Base-by-base conservation (phyloP, 1,284 basidiomycete species). In the Irpex sp. region DNA sequence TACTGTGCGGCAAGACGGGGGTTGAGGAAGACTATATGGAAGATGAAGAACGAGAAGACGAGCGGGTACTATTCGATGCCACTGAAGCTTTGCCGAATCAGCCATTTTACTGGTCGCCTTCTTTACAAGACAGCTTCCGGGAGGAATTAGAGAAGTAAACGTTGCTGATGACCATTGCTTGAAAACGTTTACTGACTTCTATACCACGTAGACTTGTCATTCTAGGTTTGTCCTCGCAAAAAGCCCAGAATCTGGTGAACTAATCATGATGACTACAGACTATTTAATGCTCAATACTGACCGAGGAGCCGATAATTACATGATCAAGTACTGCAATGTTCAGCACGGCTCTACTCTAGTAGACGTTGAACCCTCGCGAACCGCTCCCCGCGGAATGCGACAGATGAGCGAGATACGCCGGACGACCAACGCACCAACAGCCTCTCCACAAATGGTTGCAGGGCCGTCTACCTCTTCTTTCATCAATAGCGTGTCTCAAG, bases 261-360 rank as follows among this genome's bases (percentile, higher is more conserved):
- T 31, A 34, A 36, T 13, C 51, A 8, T 44, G 59, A 8, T 37
- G 62, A 34, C 26, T 26, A 5, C 72, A 87, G 94, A 95, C 76
- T 94, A 90, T 75, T 81, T 96, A 55, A 95, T 95, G 92, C 85
- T 92, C 62, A 94, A 94, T 74, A 95, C 93, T 9, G 92, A 92
- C 69, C 85, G 89, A 60, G 91, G 87, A 47, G 87, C 89, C 2
- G 92, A 94, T 78, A 93, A 93, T 74, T 93, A 91, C 75, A 94
- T 94, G 92, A 91, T 93, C 76, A 92, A 92, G 74, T 92, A 87
- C 72, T 93, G 91, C 73, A 88, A 91, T 75, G 87, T 83, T 61
- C 85, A 86, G 59, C 86, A 91, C 64, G 87, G 92, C 72, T 89
- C 89, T 71, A 77, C 85, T 0, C 79, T 89, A 36, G 87, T 93